phyloP scores from a whole-genome alignment of 306 rosid species.

The Gillenia trifoliata region DNA sequence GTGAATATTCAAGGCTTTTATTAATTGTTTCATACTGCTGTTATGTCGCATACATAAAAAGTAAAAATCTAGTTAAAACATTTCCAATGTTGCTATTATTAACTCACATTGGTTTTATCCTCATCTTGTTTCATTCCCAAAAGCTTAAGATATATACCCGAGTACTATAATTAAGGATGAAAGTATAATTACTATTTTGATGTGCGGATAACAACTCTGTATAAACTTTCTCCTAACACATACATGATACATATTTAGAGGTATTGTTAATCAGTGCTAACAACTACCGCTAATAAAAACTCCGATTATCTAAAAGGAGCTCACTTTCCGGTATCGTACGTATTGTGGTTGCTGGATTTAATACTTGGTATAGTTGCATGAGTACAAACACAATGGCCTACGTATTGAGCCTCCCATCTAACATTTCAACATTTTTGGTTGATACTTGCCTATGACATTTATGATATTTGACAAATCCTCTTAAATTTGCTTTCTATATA shows the following conservation, averaged over 20 bases:
- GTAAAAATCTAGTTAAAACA: neutral
- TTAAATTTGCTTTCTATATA: slow-evolving; percentile 8
- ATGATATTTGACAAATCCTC: neutral
- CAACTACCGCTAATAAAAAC: neutral
- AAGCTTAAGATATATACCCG: neutral
- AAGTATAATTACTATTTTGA: neutral
- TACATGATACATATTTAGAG: neutral
- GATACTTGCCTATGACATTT: slow-evolving; percentile 2
- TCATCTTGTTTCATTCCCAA: neutral
- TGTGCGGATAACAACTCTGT: neutral
- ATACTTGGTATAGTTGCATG: neutral
- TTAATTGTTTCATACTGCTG: neutral
- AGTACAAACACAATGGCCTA: neutral
- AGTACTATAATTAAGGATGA: neutral
- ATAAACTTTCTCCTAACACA: neutral
- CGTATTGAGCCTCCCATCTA: neutral
- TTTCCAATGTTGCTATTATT: neutral
- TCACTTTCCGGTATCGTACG: neutral
- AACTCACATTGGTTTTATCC: neutral
- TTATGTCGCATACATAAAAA: neutral
- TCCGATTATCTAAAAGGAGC: neutral
- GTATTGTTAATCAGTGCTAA: neutral
- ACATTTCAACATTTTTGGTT: neutral
- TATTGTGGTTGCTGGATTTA: neutral
- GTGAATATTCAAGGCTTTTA: neutral